Evolutionary conservation across 208 protist genomes (phyloP), one percentile per base, ranked within the genome.

Genomic region (Leishmania mexicana): DNA sequence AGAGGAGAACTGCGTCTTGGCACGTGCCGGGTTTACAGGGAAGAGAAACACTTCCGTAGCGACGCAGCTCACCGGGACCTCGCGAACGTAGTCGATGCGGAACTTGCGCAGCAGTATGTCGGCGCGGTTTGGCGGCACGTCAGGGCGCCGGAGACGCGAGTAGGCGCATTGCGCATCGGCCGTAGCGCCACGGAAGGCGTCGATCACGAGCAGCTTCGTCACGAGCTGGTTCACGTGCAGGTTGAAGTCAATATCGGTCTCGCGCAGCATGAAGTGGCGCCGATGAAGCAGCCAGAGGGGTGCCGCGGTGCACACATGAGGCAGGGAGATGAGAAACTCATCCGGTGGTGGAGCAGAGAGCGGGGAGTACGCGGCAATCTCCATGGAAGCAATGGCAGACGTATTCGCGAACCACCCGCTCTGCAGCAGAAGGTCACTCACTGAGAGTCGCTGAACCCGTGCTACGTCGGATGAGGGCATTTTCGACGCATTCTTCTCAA

Each of bases 231-330:
- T 96, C 2, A 96, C 79, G 75, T 96, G 92, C n/a, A 83, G 83
- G 77, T 96, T 96, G 76, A 93, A 93, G 83, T 96, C 92, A 75
- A 94, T 93, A 81, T 96, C 92, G 13, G 79, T 89, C 72, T 92
- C 88, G 45, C 92, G 87, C 19, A 96, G 84, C 6, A 80, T 54
- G 81, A 89, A 88, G 13, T 58, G 71, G 24, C 86, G 87, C 10
- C 65, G 71, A 15, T 76, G 76, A 47, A 67, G 71, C 6, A 80
- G n/a, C 11, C 28, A 58, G 21, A 71, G 45, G 35, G 76, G n/a
- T 21, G 6, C 31, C 13, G 68, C 42, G 15, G 53, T 24, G 28
- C 35, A 35, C 3, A 42, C 53, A 8, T 73, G 31, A 19, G 68
- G 74, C n/a, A 81, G 17, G 28, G 60, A 51, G 11, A 81, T 13